Base-by-base conservation (phyloP, 164 flowering plant species). In the Vitis riparia region DNA sequence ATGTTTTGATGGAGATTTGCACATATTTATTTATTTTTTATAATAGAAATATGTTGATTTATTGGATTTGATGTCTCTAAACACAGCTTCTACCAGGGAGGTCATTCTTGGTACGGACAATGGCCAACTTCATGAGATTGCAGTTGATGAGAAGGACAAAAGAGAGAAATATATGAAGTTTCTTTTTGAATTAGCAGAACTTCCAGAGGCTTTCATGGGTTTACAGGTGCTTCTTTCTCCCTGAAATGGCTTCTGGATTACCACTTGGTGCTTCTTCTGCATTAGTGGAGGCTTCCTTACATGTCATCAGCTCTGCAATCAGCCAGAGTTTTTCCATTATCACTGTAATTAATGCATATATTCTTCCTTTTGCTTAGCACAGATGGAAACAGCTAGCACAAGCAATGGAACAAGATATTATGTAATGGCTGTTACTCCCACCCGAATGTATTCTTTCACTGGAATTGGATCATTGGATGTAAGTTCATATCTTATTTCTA, bases 351-450 rank as follows among this genome's bases (percentile, higher is more conserved):
- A 37, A 61, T 32, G 15, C n/a, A 19, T 64, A 17, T 62, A 71
- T 53, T 9, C 64, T 48, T 72, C 50, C 14, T 27, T 58, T 53
- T 69, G 47, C 48, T 12, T 68, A 44, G 14, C 68, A 51, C 85
- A 95, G 99, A 93, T 95, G 97, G 99, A 95, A 85, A 90, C 97
- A 59, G 84, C 98, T 55, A 82, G 75, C 74, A 32, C 79, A 52
- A 79, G 78, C 68, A 87, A 78, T 73, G 88, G 90, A 68, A 91
- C 89, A 30, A 86, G 97, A 78, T 93, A 83, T 65, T 93, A 89
- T 71, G 85, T 95, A 75, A 95, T 95, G 99, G 99, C 94, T 72
- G 97, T 93, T 59, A 93, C 99, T 79, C 97, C 99, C 48, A 93
- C 97, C 29, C 81, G 98, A 15, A 92, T 95, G 65, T 95, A 91